These are phyloP conservation scores for Diplocarpon rosae DNA, from an alignment of 2,329 filamentous ascomycete genomes.

Conservation along the genomic window DNA sequence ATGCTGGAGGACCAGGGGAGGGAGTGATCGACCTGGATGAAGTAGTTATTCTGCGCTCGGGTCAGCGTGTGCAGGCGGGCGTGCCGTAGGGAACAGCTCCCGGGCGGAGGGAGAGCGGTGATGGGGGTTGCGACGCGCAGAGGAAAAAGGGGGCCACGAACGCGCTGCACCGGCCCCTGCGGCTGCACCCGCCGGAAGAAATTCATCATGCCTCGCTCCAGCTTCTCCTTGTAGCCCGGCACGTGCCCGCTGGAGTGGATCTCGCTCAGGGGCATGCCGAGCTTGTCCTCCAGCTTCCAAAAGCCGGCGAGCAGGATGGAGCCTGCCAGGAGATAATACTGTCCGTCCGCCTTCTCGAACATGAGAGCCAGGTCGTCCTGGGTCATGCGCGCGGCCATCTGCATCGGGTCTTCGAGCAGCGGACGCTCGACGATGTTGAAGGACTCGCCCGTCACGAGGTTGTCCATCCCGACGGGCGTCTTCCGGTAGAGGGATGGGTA, in stretches of 20 bases:
- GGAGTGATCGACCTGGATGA: conserved; percentile 73
- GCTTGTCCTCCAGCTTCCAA: conserved; percentile 74
- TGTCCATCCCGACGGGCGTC: conserved; percentile 55
- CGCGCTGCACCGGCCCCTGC: conserved; percentile 44
- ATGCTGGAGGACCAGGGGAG: conserved; percentile 70
- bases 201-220: conserved; percentile 69
- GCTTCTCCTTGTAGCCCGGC: conserved; percentile 57
- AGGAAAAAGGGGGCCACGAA: conserved; percentile 16
- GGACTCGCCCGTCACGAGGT: conserved; percentile 57
- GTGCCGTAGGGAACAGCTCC: neutral
- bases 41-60: conserved; percentile 62
- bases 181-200: conserved; percentile 66
- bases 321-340: conserved; percentile 72
- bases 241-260: conserved; percentile 74
- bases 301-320: conserved; percentile 69
- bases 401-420: conserved; percentile 68
- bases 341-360: conserved; percentile 63
- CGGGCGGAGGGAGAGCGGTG: neutral
- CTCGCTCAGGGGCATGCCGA: conserved; percentile 65
- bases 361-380: conserved; percentile 81
- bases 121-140: neutral
- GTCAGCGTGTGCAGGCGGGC: conserved; percentile 10
- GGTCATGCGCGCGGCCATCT: conserved; percentile 57
- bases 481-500: conserved; percentile 62
- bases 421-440: conserved; percentile 58